Evolutionary conservation across 2,329 filamentous ascomycete species (phyloP).

Genomic region (Aspergillus sp.): DNA sequence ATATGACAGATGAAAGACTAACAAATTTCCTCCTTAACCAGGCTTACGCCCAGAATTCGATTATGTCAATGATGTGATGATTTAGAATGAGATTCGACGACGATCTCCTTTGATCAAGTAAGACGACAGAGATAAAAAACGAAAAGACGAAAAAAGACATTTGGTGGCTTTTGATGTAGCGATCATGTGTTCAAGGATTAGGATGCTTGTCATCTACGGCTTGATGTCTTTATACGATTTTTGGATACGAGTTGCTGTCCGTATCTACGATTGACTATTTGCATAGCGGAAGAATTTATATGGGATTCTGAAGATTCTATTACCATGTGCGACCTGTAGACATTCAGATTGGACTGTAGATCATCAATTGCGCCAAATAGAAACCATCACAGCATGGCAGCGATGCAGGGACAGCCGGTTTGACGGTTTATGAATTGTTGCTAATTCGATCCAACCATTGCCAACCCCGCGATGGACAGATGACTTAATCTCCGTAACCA

Average conservation of each 20-base stretch:
- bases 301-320: neutral
- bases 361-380: neutral
- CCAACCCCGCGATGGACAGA: too few relatives aligned
- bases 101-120: conserved; percentile 2
- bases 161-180: too few relatives aligned
- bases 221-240: too few relatives aligned
- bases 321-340: neutral
- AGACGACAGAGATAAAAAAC: neutral
- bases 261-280: conserved; percentile 15
- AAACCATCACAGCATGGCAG: too few relatives aligned
- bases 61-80: conserved; percentile 67
- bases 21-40: conserved; percentile 27
- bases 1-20: neutral
- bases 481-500: too few relatives aligned
- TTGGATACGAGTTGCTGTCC: too few relatives aligned
- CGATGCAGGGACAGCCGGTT: too few relatives aligned
- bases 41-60: conserved; percentile 80
- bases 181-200: too few relatives aligned
- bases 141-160: neutral
- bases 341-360: neutral
- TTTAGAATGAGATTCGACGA: conserved; percentile 2
- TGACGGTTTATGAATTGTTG: too few relatives aligned
- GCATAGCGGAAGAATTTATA: conserved; percentile 17
- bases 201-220: too few relatives aligned
- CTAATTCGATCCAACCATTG: too few relatives aligned